Evolutionary conservation across 2,329 filamentous ascomycete species (phyloP).

Genomic region (Monilinia polystroma): DNA sequence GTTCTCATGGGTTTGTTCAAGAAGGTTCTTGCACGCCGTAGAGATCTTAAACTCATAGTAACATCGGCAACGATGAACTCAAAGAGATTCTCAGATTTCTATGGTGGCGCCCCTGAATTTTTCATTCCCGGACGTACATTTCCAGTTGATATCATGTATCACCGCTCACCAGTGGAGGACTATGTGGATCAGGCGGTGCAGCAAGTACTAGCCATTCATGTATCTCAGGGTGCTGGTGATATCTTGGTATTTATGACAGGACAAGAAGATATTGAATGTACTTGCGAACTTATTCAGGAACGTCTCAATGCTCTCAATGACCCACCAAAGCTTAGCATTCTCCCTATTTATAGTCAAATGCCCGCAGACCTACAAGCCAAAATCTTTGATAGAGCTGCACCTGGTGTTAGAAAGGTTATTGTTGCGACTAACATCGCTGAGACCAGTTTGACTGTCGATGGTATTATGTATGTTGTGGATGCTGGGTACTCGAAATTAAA

Average conservation of each 20-base stretch:
- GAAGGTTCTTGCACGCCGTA: constrained; percentile 84
- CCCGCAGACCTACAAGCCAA: constrained; percentile 96
- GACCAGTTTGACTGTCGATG: constrained; percentile 95
- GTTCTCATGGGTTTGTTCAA: constrained; percentile 97
- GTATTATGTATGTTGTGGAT: constrained; percentile 99
- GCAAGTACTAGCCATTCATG: constrained; percentile 91
- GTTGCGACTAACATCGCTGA: constrained; percentile 98
- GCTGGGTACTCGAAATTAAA: constrained; percentile 96
- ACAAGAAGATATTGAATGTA: constrained; percentile 96
- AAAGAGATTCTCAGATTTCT: constrained; percentile 93
- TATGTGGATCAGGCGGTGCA: constrained; percentile 97
- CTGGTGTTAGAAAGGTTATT: constrained; percentile 93
- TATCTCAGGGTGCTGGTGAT: constrained; percentile 88
- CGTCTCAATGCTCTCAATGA: constrained; percentile 86
- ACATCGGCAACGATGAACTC: constrained; percentile 99
- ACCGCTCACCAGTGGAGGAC: constrained; percentile 91
- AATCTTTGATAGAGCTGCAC: constrained; percentile 89
- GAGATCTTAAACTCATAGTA: constrained; percentile 93
- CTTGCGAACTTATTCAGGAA: constrained; percentile 89
- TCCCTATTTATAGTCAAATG: constrained; percentile 99
- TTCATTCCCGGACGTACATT: constrained; percentile 95
- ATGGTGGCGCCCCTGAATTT: constrained; percentile 93
- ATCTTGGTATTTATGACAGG: constrained; percentile 99
- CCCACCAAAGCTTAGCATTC: constrained; percentile 87
- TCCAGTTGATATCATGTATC: constrained; percentile 94